These are phyloP conservation scores for Ascochyta lentis DNA, from an alignment of 2,329 filamentous ascomycete genomes.

Conservation along the genomic window DNA sequence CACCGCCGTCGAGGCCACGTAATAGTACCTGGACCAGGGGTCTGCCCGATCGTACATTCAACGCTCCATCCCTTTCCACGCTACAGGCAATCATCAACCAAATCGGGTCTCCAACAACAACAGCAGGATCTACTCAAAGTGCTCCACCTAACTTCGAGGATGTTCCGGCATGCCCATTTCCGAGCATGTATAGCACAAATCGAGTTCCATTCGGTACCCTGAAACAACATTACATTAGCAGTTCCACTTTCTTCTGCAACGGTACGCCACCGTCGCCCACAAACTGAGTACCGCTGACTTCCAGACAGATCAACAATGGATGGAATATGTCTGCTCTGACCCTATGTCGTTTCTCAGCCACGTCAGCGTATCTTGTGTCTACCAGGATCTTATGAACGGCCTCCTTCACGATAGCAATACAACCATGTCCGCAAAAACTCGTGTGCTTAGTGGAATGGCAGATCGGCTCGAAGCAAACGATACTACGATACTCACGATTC, in stretches of 20 bases:
- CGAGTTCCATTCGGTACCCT: conserved; percentile 29
- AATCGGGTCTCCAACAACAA: conserved; percentile 20
- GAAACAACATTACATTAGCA: conserved; percentile 34
- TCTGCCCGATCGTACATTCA: not conserved
- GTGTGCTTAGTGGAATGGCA: conserved; percentile 35
- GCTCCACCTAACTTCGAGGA: conserved; percentile 31
- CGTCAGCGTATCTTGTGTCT: conserved; percentile 42
- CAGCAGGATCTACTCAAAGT: conserved; percentile 28
- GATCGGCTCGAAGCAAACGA: conserved; percentile 38
- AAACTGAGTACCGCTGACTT: conserved; percentile 6
- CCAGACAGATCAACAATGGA: conserved; percentile 33
- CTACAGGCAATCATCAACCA: not conserved
- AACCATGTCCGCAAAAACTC: conserved; percentile 44
- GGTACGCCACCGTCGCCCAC: conserved; percentile 16
- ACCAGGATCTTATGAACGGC: conserved; percentile 39
- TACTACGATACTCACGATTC: conserved; percentile 40
- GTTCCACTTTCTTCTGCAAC: conserved; percentile 27
- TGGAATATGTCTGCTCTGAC: conserved; percentile 37
- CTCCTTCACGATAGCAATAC: conserved; percentile 37
- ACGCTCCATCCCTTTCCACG: not conserved
- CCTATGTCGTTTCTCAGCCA: conserved; percentile 44
- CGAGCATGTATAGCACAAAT: not conserved
- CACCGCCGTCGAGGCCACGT: not conserved
- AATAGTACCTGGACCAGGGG: conserved; percentile 7
- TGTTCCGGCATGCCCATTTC: conserved; percentile 35